A percentile compares a stretch with the other conserved stretches of the same genome.
These are phyloP conservation scores for Chlorella variabilis DNA, from an alignment of 163 green algal genomes.

Conservation along the genomic window DNA sequence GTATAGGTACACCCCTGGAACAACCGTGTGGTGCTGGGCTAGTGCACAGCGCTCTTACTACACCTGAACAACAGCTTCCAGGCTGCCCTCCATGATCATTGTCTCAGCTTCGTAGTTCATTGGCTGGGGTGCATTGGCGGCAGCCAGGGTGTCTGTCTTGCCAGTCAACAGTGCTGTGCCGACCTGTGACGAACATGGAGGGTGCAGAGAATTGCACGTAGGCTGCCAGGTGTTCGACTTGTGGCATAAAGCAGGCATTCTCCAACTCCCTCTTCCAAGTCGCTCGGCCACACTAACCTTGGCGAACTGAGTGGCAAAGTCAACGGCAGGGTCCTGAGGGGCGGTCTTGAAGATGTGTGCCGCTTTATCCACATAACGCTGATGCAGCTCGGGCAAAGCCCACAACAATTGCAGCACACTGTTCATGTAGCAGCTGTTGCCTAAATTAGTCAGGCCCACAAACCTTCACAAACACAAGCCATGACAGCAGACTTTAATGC, in stretches of 20 bases:
- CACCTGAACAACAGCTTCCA: constrained; percentile 1
- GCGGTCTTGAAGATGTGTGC: constrained; percentile 48
- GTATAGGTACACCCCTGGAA: too few relatives aligned
- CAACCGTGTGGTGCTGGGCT: too few relatives aligned
- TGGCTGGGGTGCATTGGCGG: neutral
- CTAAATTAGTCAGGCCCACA: constrained; percentile 95
- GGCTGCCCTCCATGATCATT: constrained; percentile 14
- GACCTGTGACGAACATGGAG: constrained; percentile 56
- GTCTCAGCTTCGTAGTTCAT: constrained; percentile 33
- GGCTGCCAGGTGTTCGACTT: too few relatives aligned
- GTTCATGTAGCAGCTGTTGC: constrained; percentile 99
- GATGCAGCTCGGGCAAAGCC: constrained; percentile 66
- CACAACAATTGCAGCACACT: constrained; percentile 90
- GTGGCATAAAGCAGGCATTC: too few relatives aligned
- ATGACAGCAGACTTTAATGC: neutral
- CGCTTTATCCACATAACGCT: constrained; percentile 19
- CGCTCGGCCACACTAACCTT: neutral
- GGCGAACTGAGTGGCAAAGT: constrained; percentile 84
- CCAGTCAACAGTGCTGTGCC: constrained; percentile 61
- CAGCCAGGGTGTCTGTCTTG: constrained; percentile 26
- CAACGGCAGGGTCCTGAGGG: constrained; percentile 60
- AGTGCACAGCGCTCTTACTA: neutral
- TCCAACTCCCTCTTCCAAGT: too few relatives aligned
- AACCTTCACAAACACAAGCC: constrained; percentile 46
- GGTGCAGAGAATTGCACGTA: neutral